Evolutionary conservation across 257 asterid genomes (phyloP).

Genomic region (Solanum boliviense): DNA sequence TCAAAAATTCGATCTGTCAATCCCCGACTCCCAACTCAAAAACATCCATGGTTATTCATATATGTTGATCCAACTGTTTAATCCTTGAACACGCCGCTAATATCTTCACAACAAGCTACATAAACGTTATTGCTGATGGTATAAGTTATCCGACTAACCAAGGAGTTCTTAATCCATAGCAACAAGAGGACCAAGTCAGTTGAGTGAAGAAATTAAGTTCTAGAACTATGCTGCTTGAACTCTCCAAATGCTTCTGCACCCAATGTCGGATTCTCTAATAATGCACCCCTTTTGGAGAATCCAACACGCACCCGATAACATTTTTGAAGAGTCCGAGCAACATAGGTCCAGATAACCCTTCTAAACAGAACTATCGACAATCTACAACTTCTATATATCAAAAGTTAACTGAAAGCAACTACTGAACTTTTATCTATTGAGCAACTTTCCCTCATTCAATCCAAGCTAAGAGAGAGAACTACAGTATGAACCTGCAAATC

Average conservation of each 20-base stretch:
- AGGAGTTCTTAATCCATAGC: background rate
- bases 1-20: background rate
- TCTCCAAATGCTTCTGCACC: background rate
- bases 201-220: background rate
- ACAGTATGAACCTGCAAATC: slow-evolving; percentile 33
- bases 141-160: background rate
- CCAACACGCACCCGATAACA: background rate
- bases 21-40: background rate
- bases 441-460: background rate
- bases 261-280: background rate
- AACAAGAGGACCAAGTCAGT: background rate
- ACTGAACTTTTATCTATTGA: background rate
- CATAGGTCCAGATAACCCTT: background rate
- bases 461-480: background rate
- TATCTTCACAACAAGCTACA: background rate
- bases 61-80: background rate
- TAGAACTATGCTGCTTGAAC: background rate
- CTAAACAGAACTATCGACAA: background rate
- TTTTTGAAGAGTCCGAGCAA: background rate
- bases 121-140: background rate
- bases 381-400: background rate
- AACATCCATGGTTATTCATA: background rate
- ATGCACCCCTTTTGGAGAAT: background rate
- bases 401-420: background rate
- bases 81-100: background rate